phyloP scores from a whole-genome alignment of 106 monocot genomes.

The Dactylorhiza incarnata region DNA sequence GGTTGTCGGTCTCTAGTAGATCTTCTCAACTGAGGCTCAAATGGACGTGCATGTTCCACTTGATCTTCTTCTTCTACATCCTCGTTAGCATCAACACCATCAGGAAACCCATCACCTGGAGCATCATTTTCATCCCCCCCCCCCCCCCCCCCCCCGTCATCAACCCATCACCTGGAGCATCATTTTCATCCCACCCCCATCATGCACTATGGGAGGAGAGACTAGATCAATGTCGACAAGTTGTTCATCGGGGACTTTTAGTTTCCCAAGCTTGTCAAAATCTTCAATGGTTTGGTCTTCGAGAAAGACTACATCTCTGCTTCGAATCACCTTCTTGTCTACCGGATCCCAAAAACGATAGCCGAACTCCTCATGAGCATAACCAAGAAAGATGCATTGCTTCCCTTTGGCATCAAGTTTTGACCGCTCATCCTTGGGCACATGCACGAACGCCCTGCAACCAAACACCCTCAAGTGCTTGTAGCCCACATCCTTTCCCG shows the following conservation, averaged over 20 bases:
- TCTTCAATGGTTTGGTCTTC: no score
- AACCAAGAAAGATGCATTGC: constrained; percentile 3
- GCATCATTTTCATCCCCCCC: neutral
- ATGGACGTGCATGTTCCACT: no score
- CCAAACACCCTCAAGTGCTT: constrained; percentile 13
- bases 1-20: neutral
- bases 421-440: constrained; percentile 15
- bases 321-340: no score
- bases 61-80: neutral
- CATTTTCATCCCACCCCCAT: no score
- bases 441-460: constrained; percentile 15
- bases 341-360: no score
- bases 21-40: neutral
- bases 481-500: neutral
- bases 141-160: neutral
- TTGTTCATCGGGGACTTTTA: no score
- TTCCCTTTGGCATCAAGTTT: constrained; percentile 6
- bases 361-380: no score
- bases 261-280: constrained; percentile 8
- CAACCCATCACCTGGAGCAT: neutral
- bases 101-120: no score
- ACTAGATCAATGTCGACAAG: no score
- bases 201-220: no score
- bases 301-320: no score
- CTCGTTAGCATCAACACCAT: neutral